A percentile compares a stretch with the other conserved stretches of the same genome.
Evolutionary conservation across 2,329 filamentous ascomycete genomes (phyloP).

Genomic region (Hypoxylon sp.): DNA sequence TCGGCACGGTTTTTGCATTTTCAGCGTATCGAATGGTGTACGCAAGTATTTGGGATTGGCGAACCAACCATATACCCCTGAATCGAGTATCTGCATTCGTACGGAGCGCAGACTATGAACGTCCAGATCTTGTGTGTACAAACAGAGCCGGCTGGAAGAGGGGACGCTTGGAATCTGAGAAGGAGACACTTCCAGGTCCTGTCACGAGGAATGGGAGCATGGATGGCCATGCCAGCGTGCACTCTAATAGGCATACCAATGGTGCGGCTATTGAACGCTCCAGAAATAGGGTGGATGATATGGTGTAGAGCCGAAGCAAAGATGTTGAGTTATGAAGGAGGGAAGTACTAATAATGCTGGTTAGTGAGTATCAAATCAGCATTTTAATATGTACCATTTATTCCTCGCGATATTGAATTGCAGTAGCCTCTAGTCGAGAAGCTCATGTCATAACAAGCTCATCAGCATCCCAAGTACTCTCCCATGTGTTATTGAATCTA

Average conservation of each 20-base stretch:
- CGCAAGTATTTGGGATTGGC: slow-evolving; percentile 76
- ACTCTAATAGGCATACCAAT: background rate
- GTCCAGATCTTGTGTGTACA: slow-evolving; percentile 47
- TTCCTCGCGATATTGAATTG: background rate
- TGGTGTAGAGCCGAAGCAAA: slow-evolving; percentile 8
- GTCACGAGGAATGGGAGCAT: slow-evolving; percentile 15
- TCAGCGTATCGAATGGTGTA: slow-evolving; percentile 75
- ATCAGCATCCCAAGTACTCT: background rate
- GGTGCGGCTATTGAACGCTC: slow-evolving; percentile 1
- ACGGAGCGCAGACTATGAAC: slow-evolving; percentile 42
- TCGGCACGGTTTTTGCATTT: slow-evolving; percentile 74
- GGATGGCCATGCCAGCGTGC: background rate
- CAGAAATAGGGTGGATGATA: slow-evolving; percentile 5
- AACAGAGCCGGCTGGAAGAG: slow-evolving; percentile 46
- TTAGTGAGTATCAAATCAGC: slow-evolving; percentile 11
- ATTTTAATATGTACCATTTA: slow-evolving; percentile 23
- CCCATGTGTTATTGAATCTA: background rate
- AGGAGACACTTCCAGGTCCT: slow-evolving; percentile 27
- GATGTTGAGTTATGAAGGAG: background rate
- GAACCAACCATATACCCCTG: slow-evolving; percentile 76
- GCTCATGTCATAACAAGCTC: background rate
- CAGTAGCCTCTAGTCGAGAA: background rate
- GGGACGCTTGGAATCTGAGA: slow-evolving; percentile 7
- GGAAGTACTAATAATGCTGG: background rate
- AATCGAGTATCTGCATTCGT: slow-evolving; percentile 55